Conservation (phyloP, 1,284 basidiomycete species). For the Ceratobasidium sp. region DNA sequence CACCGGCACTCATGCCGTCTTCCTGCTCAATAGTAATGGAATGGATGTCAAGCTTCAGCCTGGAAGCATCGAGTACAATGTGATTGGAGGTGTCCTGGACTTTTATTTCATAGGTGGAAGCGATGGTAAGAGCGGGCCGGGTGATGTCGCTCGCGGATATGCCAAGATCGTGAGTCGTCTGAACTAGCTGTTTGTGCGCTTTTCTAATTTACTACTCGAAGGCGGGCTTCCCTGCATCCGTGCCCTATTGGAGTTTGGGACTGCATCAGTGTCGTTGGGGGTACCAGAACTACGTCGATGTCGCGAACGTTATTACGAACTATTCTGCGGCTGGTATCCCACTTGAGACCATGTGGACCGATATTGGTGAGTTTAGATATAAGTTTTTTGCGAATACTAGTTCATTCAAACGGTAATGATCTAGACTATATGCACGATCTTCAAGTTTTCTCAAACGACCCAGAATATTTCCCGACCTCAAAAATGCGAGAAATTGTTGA, state of each 20-base stretch:
- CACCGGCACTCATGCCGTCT: constrained; percentile 76
- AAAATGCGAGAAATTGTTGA: constrained; percentile 75
- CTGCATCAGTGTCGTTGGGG: constrained; percentile 81
- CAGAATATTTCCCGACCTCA: constrained; percentile 73
- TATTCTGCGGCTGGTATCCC: constrained; percentile 74
- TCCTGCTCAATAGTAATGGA: constrained; percentile 77
- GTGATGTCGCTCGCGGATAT: constrained; percentile 75
- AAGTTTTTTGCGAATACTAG: no score
- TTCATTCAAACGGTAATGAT: not conserved
- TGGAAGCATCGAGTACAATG: constrained; percentile 75
- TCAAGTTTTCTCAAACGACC: constrained; percentile 77
- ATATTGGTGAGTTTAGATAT: constrained; percentile 76
- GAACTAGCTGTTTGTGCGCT: not conserved
- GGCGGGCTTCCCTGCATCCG: constrained; percentile 71
- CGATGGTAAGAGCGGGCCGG: constrained; percentile 69
- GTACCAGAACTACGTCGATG: constrained; percentile 73
- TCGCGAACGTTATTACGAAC: constrained; percentile 71
- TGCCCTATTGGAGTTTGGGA: constrained; percentile 79
- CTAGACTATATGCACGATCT: constrained; percentile 80
- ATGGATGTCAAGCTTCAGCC: constrained; percentile 78
- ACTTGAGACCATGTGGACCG: constrained; percentile 75
- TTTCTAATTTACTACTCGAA: not conserved
- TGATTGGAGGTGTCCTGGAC: constrained; percentile 78
- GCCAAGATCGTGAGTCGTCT: constrained; percentile 67
- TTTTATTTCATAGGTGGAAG: constrained; percentile 80